Base-by-base conservation (phyloP, 345 rosid species). In the Adansonia digitata region DNA sequence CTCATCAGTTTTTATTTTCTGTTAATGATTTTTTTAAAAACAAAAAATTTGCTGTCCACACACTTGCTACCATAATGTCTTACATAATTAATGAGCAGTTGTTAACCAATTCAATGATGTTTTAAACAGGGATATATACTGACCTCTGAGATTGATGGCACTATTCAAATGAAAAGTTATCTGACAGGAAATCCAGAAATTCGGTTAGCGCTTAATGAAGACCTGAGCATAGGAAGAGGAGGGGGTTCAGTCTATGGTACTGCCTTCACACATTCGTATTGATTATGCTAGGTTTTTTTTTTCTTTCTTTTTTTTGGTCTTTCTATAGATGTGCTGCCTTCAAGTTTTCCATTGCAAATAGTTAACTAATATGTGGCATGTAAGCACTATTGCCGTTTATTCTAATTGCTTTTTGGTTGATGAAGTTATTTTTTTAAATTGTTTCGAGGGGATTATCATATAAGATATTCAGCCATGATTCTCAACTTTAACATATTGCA, bases 161-260 rank as follows among this genome's bases (percentile, higher is more conserved):
- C 99, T 78, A 96, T 96, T 83, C 99, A 96, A 90, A 96, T 93
- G 99, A 96, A 96, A 89, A 96, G 98, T 77, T 96, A 93, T 82
- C 94, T 96, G 69, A 75, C 90, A 67, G 99, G 99, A 52, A 96
- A 90, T 82, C 99, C 97, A 5, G 99, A 96, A 92, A 93, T 96
- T 59, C 90, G 94, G 35, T 81, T 96, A 79, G 99, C 99, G 73
- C 95, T 96, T 77, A 96, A 93, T 72, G 99, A 96, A 56, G 98
- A 96, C 76, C 81, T 96, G 84, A 81, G 79, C 86, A 91, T 96
- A 72, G 92, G 98, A 84, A 86, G 88, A 75, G 91, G 89, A 43
- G 91, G 97, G 49, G 82, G 91, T 89, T 86, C 97, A 17, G 77
- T 83, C 42, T 89, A 88, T 86, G 93, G 98, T 96, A 91, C 55